Evolutionary conservation across 2,329 filamentous ascomycete genomes (phyloP), one percentile per base, ranked within the genome.

Genomic region (Talaromyces sp.): DNA sequence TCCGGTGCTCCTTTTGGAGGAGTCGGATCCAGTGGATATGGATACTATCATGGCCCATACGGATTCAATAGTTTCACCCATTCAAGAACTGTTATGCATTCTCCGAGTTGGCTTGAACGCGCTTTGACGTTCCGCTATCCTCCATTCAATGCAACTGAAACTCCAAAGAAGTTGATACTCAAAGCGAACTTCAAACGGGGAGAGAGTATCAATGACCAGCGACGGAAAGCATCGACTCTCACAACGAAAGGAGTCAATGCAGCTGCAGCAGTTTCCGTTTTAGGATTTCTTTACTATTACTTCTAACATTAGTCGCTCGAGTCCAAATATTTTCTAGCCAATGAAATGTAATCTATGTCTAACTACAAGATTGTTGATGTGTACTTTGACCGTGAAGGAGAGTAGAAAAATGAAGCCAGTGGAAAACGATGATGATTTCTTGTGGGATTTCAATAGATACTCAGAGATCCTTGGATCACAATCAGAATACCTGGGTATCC

Each of bases 11-110:
- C 80, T 6, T 74, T 83, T 45, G 80, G 81, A 45, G 80, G 81
- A 35, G 73, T 81, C 19, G 80, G 80, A 28, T 70, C 73, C 17
- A 80, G 77, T 7, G 80, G 80, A 33, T 72, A 69, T 51, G 80
- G 80, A 54, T 69, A 67, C 55, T 81, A 82, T 64, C 79, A 80
- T 63, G 80, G 80, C 17, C 69, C 71, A 61, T 75, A 77, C 66
- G 78, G 79, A 36, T 75, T 83, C 69, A 71, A 75, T 48, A 61
- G 64, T 17, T 75, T 73, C 63, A 68, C 69, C 0, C 68, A 75
- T 58, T 64, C 63, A 28, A 65, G 72, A 2, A 67, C 69, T 1
- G 19, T 43, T 28, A 55, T 59, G 25, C 2, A 37, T 35, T 17
- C 52, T 40, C 57, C 57, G 25, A 45, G 43, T 13, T 51, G 25